Base-by-base conservation (phyloP, 768 basidiomycete species). In the Dioszegia aurantiaca region DNA sequence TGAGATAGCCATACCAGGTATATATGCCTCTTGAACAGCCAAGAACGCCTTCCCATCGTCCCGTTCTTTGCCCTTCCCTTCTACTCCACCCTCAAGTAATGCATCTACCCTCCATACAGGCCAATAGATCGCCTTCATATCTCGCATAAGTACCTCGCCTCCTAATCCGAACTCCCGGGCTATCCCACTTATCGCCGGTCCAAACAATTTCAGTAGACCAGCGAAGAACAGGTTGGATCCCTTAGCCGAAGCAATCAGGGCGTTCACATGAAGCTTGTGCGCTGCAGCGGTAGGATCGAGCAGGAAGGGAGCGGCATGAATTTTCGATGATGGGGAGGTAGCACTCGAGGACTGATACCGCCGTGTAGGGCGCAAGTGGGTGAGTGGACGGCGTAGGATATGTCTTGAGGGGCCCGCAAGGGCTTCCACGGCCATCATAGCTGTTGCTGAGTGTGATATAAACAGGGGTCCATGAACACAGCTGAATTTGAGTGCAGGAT, bases 51-150 rank as follows among this genome's bases (percentile, higher is more conserved):
- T 65, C 2, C 58, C 54, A 16, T 62, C 53, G 24, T 47, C 40
- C 37, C 58, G 42, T 40, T 60, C 53, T 53, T 43, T 55, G 3
- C 40, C 45, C 24, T 37, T 56, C 21, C 46, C 36, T 33, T 59
- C 54, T 24, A 67, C 64, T 19, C 31, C 42, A 21, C 65, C 67
- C 30, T 65, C 56, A 9, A 66, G 23, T 33, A 67, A 45, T 27
- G 55, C 54, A 47, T 73, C 67, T 3, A 60, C 53, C 27, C 73
- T 24, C 73, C 73, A 75, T 14, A 73, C 60, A n/a, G 73, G 73
- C 62, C 70, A 75, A 33, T 69, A 55, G 4, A 65, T 64, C n/a
- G 73, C 71, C 47, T 67, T 72, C 61, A 72, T 69, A 55, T 66
- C 61, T 37, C 62, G 61, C 61, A 73, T 60, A 17, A 37, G 57